Evolutionary conservation across 73 alveolate genomes (phyloP), one percentile per base, ranked within the genome.

Genomic region (Symbiodinium natans): DNA sequence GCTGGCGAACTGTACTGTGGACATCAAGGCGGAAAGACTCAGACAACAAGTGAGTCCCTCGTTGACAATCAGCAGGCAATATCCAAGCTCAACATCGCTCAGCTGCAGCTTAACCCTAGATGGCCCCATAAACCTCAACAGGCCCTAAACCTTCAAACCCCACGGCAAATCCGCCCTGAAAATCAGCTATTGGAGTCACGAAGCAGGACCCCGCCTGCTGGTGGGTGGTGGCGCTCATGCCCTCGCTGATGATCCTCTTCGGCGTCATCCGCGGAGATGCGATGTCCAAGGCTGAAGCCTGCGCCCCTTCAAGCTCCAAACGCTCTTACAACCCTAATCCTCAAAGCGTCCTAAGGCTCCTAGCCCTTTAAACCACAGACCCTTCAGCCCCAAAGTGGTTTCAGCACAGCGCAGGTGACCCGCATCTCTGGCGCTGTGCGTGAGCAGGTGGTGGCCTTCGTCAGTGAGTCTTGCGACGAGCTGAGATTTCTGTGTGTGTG

Each of bases 221-320:
- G 95, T 88, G 95, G 95, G 95, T 88, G 34, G 95, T 88, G n/a
- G 95, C 86, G 2, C 23, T 88, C 74, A 88, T 88, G 95, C 95
- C 95, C 42, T 63, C 95, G 34, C 46, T 88, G 86, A 88, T 88
- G 95, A 41, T 88, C 48, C 95, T 88, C 86, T 88, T 88, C 48
- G 95, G 95, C 11, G 42, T 88, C 27, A 29, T 80, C 36, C 95
- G 95, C 7, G 95, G 95, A 43, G 95, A 88, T 63, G 95, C 95
- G 74, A 88, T 88, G 95, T 88, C 95, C 48, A 88, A 88, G 95
- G 95, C 42, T 7, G 84, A 15, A 13, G 25, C 77, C 15, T 33
- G 46, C 13, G 84, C 40, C 19, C 21, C 13, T 46, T 46, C 59
- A 46, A 46, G 59, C 21, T 13, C 13, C 6, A 13, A 46, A 13